Conservation (phyloP, 768 basidiomycete genomes). For the Mycena vitilis region DNA sequence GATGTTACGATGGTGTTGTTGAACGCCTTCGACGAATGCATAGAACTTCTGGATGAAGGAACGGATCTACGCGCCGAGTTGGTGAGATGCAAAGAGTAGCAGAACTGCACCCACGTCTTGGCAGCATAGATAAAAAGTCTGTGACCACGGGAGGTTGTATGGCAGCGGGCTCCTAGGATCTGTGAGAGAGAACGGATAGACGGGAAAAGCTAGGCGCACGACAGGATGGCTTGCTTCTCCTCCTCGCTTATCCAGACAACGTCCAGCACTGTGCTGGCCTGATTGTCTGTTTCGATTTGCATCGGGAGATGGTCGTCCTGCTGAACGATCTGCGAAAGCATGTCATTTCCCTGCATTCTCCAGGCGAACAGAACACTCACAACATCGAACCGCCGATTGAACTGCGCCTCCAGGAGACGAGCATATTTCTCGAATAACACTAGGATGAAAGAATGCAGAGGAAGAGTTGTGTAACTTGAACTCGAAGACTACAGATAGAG, state of each 20-base stretch:
- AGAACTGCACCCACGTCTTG: conserved; percentile 68
- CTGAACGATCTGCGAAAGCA: conserved; percentile 71
- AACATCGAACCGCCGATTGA: conserved; percentile 81
- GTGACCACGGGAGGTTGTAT: conserved; percentile 90
- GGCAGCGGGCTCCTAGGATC: conserved; percentile 69
- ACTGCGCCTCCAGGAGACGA: conserved; percentile 82
- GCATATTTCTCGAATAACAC: conserved; percentile 92
- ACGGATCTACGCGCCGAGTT: conserved; percentile 67
- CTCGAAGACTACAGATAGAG: conserved; percentile 59
- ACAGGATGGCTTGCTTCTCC: conserved; percentile 69
- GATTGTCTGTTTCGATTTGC: conserved; percentile 69
- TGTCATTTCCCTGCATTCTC: not conserved
- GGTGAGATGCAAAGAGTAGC: not conserved
- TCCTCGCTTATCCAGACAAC: conserved; percentile 84
- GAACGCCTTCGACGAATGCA: conserved; percentile 94
- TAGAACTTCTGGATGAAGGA: conserved; percentile 95
- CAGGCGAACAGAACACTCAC: conserved; percentile 56
- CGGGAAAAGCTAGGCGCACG: conserved; percentile 52
- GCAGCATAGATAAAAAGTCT: conserved; percentile 94
- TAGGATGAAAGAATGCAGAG: conserved; percentile 86
- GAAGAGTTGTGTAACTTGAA: conserved; percentile 86
- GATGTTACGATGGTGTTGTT: conserved; percentile 90
- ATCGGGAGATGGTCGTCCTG: conserved; percentile 93
- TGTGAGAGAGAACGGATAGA: conserved; percentile 22
- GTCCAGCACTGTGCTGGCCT: conserved; percentile 80